Base-by-base conservation (phyloP, 1,284 basidiomycete genomes). In the Papiliotrema nemorosa region DNA sequence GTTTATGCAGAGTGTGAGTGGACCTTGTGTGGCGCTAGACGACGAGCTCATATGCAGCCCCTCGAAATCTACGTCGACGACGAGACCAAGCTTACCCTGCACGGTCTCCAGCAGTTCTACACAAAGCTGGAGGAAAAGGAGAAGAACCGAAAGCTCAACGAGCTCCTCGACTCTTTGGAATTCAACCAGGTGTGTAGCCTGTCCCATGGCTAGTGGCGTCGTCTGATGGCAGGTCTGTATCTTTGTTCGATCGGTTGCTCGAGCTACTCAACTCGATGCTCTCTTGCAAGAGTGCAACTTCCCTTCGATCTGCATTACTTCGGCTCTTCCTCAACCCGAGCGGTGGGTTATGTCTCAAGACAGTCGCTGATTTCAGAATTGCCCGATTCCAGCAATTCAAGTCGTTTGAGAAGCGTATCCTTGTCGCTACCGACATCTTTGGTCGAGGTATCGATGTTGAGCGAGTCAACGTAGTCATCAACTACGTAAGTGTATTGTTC, bases 11-110 rank as follows among this genome's bases (percentile, higher is more conserved):
- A 97, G 91, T 75, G 94, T 97, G 67, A 64, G 90, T 81, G 16
- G 13, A 47, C 18, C 42, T 33, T 43, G 24, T 31, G 35, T 37
- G 13, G 16, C 12, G 12, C 20, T 14, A 31, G 40, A 27, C 40
- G 10, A n/a, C 16, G 7, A 5, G 20, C 44, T 52, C 16, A 50
- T 43, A 29, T 21, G 31, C 67, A 97, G 94, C 96, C 96, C 20
- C 84, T 99, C 44, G 96, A 99, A 78, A 98, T 99, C 61, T 98
- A 98, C 74, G 93, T 99, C 52, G 96, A 99, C 69, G 96, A 99
- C 72, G 96, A 98, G 80, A 96, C 96, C 52, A 99, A 99, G 77
- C 78, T 99, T 54, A 99, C 96, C 1, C 82, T 99, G 27, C 96
- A 99, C 77, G 96, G 96, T 63, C 81, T 99, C 4, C 96, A 98